Conservation (phyloP, 2,329 filamentous ascomycete genomes). For the Ceratocystis ficicola region DNA sequence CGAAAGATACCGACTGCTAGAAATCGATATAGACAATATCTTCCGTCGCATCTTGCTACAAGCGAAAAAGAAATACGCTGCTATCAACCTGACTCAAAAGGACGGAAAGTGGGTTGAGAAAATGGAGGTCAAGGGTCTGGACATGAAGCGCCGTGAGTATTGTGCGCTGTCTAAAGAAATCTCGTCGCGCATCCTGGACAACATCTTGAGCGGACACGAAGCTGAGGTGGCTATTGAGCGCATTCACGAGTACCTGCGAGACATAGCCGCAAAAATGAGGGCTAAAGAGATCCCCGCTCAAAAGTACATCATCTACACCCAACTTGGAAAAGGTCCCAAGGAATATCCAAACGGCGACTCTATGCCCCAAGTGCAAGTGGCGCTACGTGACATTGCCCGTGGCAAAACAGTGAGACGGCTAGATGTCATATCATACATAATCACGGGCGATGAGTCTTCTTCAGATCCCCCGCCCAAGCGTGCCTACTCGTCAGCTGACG, state of each 20-base stretch:
- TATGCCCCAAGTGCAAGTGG: constrained; percentile 96
- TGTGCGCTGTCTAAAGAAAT: constrained; percentile 92
- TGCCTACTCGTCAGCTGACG: constrained; percentile 74
- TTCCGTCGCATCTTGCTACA: constrained; percentile 88
- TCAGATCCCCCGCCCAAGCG: constrained; percentile 71
- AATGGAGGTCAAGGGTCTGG: constrained; percentile 94
- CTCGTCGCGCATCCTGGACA: constrained; percentile 78
- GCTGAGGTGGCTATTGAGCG: constrained; percentile 75
- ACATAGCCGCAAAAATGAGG: constrained; percentile 77
- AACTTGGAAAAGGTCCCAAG: constrained; percentile 84
- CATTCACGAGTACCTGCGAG: constrained; percentile 84
- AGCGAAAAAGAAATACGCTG: constrained; percentile 98
- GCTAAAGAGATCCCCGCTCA: constrained; percentile 59
- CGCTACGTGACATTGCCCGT: constrained; percentile 71
- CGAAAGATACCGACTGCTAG: constrained; percentile 77
- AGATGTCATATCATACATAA: constrained; percentile 92
- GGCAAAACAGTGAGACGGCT: constrained; percentile 84
- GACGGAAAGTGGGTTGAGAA: constrained; percentile 87
- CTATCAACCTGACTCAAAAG: constrained; percentile 80
- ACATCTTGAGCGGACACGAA: constrained; percentile 88
- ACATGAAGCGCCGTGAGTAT: constrained; percentile 96
- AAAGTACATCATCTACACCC: constrained; percentile 96
- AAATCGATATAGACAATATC: constrained; percentile 97
- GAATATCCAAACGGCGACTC: constrained; percentile 90
- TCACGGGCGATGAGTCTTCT: constrained; percentile 56